Conservation (phyloP, 2,329 filamentous ascomycete species). For the Elsinoe ampelina region DNA sequence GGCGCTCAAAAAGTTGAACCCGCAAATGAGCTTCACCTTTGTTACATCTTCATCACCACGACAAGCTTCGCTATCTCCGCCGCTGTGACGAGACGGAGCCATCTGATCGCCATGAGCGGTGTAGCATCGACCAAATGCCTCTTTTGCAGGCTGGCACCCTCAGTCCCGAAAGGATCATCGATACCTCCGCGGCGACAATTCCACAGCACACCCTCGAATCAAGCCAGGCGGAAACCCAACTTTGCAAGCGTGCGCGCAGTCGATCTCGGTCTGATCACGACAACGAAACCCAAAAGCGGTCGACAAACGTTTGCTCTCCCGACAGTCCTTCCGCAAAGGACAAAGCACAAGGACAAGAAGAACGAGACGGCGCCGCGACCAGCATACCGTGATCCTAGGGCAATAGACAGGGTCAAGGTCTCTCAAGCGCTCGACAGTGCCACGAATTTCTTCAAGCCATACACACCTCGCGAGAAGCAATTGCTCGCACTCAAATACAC, state of each 20-base stretch:
- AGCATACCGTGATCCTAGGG: conserved; percentile 13
- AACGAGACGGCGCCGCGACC: background rate
- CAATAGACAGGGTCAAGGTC: background rate
- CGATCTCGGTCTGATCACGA: conserved; percentile 23
- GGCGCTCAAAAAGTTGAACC: conserved; percentile 15
- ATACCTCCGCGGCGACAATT: conserved; percentile 28
- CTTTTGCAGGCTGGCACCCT: conserved; percentile 26
- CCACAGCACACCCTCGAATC: conserved; percentile 31
- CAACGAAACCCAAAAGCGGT: conserved; percentile 12
- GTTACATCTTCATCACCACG: background rate
- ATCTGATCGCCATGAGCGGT: conserved; percentile 30
- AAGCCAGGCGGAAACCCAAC: conserved; percentile 31
- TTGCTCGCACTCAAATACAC: conserved; percentile 61
- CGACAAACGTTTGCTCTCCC: background rate
- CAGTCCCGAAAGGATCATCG: conserved; percentile 23
- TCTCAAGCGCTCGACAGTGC: background rate
- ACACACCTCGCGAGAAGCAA: conserved; percentile 57
- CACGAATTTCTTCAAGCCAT: conserved; percentile 48
- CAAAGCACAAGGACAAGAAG: background rate
- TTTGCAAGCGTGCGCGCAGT: conserved; percentile 37
- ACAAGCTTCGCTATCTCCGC: background rate
- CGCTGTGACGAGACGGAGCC: background rate
- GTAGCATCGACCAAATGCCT: conserved; percentile 35
- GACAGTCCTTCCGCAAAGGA: background rate
- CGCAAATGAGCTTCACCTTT: conserved; percentile 3